Percentiles rank a stretch among this genome's conserved stretches.
Conservation (phyloP, 495 filamentous ascomycete species). For the Neurospora hispaniola region DNA sequence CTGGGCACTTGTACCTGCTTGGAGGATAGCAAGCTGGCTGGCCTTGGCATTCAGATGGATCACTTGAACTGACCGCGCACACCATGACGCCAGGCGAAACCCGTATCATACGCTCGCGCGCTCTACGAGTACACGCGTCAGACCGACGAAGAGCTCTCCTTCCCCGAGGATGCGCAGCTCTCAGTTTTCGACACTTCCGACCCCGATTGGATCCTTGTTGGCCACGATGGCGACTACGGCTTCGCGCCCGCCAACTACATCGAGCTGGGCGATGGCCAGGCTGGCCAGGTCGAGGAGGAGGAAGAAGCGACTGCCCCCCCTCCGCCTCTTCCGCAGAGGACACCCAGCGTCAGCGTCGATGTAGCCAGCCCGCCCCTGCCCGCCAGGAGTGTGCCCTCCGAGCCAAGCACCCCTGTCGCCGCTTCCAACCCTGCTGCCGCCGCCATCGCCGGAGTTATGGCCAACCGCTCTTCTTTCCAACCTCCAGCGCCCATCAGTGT, state of each 20-base stretch:
- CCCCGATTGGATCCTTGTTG: constrained; percentile 94
- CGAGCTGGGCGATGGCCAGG: constrained; percentile 40
- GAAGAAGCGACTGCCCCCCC: constrained; percentile 13
- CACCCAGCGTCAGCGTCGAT: constrained; percentile 13
- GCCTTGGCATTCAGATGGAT: constrained; percentile 2
- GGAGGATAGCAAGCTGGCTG: constrained; percentile 5
- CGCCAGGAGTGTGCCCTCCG: constrained; percentile 18
- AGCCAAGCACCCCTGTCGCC: constrained; percentile 19
- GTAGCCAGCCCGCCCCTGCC: constrained; percentile 27
- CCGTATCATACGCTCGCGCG: constrained; percentile 64
- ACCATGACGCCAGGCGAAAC: constrained; percentile 46
- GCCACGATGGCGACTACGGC: constrained; percentile 73
- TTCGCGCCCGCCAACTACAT: constrained; percentile 99
- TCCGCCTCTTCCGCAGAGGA: constrained; percentile 22
- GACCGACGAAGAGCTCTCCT: constrained; percentile 96
- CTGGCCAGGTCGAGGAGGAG: constrained; percentile 13
- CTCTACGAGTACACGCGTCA: constrained; percentile 95
- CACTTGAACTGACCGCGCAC: constrained; percentile 13
- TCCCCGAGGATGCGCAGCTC: constrained; percentile 77
- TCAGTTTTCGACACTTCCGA: constrained; percentile 83
- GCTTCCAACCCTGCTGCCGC: constrained; percentile 58
- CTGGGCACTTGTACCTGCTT: background rate
- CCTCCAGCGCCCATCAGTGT: constrained; percentile 16
- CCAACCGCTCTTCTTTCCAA: constrained; percentile 23
- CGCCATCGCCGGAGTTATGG: constrained; percentile 64